A percentile compares a stretch with the other conserved stretches of the same genome.
These are phyloP conservation scores for Ogataea glucozyma DNA, from an alignment of 805 yeast species.

Conservation along the genomic window DNA sequence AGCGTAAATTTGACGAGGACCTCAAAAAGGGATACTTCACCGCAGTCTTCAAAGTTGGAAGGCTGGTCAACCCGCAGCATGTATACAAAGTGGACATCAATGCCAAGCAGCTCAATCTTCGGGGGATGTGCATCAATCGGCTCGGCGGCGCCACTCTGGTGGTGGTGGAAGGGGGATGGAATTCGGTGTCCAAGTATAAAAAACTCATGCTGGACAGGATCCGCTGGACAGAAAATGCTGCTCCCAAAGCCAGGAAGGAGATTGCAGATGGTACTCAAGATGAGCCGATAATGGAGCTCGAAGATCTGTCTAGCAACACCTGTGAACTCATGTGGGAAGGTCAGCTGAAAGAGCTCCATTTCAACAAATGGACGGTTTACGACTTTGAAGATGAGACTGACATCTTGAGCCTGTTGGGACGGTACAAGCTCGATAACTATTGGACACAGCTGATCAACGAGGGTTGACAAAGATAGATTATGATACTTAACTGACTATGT, in stretches of 20 bases:
- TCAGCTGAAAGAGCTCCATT: conserved; percentile 49
- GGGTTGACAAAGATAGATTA: conserved; percentile 1
- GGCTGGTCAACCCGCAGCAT: conserved; percentile 63
- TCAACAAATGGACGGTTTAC: conserved; percentile 70
- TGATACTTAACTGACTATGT: conserved; percentile 8
- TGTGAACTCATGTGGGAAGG: conserved; percentile 74
- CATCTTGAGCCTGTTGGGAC: conserved; percentile 47
- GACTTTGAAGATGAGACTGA: conserved; percentile 52
- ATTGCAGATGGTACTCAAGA: too few relatives aligned
- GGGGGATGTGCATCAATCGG: conserved; percentile 59
- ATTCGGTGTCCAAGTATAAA: conserved; percentile 60
- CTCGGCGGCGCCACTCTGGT: conserved; percentile 53
- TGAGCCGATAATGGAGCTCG: conserved; percentile 15
- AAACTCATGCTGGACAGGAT: conserved; percentile 62
- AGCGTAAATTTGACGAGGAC: conserved; percentile 48
- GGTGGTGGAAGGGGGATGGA: conserved; percentile 73
- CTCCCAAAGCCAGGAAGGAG: conserved; percentile 37
- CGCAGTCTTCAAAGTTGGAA: conserved; percentile 58
- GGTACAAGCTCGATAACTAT: conserved; percentile 58
- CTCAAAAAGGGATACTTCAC: conserved; percentile 50
- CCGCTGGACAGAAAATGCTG: conserved; percentile 62
- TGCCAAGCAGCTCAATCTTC: conserved; percentile 68
- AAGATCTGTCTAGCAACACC: conserved; percentile 45
- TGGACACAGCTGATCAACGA: conserved; percentile 46
- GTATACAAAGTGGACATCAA: conserved; percentile 74